These are phyloP conservation scores for Casaregolazyma suthepensis DNA, from an alignment of 1,139 yeast genomes.

Conservation along the genomic window DNA sequence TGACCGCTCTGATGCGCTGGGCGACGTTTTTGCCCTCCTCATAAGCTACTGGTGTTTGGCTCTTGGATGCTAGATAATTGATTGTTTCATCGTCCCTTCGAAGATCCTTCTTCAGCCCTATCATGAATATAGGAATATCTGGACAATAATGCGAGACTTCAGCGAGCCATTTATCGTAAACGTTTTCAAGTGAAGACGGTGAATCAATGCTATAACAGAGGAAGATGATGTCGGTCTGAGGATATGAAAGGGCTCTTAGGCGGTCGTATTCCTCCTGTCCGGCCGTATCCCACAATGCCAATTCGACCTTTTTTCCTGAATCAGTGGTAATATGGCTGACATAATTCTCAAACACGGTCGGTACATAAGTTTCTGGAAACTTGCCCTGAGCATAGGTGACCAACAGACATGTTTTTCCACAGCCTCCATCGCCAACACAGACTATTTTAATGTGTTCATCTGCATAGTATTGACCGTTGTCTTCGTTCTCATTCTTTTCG, in stretches of 20 bases:
- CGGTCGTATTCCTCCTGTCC: slow-evolving; percentile 99
- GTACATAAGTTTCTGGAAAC: slow-evolving; percentile 74
- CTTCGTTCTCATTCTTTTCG: not conserved
- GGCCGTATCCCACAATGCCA: slow-evolving; percentile 90
- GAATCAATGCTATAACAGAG: slow-evolving; percentile 93
- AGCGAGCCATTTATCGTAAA: slow-evolving; percentile 96
- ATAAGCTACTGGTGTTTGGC: slow-evolving; percentile 74
- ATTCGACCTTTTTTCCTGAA: slow-evolving; percentile 51
- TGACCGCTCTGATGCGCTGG: slow-evolving; percentile 87
- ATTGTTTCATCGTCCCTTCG: slow-evolving; percentile 88
- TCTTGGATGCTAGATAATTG: slow-evolving; percentile 84
- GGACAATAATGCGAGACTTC: slow-evolving; percentile 98
- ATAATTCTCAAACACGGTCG: slow-evolving; percentile 84
- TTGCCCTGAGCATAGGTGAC: slow-evolving; percentile 75
- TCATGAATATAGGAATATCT: slow-evolving; percentile 91
- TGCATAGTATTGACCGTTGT: slow-evolving; percentile 3
- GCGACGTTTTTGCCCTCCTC: slow-evolving; percentile 92
- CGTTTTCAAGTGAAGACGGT: slow-evolving; percentile 97
- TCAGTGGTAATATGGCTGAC: slow-evolving; percentile 59
- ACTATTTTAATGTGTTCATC: slow-evolving; percentile 45
- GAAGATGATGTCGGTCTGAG: slow-evolving; percentile 91
- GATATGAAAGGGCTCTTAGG: slow-evolving; percentile 91
- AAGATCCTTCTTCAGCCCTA: slow-evolving; percentile 91
- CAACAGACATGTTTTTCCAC: slow-evolving; percentile 85
- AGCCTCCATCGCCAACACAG: slow-evolving; percentile 86